Conservation (phyloP, 2,329 filamentous ascomycete genomes). For the Aspergillus costaricaensis region DNA sequence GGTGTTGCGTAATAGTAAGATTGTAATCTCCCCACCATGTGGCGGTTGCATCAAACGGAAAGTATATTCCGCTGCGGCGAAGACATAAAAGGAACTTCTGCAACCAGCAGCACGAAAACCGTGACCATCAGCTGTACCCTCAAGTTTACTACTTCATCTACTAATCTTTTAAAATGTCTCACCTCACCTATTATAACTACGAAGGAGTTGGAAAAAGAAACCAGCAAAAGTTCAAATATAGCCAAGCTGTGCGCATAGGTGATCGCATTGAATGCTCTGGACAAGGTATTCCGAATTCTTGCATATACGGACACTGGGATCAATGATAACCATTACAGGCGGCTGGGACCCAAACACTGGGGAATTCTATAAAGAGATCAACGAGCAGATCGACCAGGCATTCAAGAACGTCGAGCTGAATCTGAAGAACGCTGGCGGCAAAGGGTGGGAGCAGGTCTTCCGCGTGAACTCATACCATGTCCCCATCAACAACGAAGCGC, state of each 20-base stretch:
- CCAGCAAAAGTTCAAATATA: constrained; percentile 42
- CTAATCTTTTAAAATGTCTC: constrained; percentile 30
- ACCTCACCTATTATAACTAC: constrained; percentile 45
- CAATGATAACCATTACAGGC: constrained; percentile 26
- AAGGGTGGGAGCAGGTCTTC: constrained; percentile 52
- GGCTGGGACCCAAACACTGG: constrained; percentile 35
- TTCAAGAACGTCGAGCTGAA: constrained; percentile 59
- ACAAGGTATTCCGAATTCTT: constrained; percentile 21
- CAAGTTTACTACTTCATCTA: background rate
- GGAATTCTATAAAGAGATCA: constrained; percentile 38
- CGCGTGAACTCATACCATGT: constrained; percentile 51
- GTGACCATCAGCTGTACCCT: background rate
- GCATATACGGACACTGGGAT: background rate
- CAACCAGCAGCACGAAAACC: background rate
- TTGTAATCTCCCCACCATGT: too few species aligned
- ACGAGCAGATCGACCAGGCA: constrained; percentile 53
- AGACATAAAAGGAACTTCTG: background rate
- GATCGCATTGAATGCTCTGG: constrained; percentile 48
- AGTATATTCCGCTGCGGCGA: background rate
- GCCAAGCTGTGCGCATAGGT: constrained; percentile 53
- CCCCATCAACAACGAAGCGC: constrained; percentile 43
- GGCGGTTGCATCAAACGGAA: background rate
- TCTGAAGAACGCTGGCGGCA: constrained; percentile 56
- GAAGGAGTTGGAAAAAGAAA: constrained; percentile 40
- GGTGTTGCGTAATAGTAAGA: too few species aligned